Evolutionary conservation across 495 filamentous ascomycete species (phyloP).

Genomic region (Chaetomidium leptoderma): DNA sequence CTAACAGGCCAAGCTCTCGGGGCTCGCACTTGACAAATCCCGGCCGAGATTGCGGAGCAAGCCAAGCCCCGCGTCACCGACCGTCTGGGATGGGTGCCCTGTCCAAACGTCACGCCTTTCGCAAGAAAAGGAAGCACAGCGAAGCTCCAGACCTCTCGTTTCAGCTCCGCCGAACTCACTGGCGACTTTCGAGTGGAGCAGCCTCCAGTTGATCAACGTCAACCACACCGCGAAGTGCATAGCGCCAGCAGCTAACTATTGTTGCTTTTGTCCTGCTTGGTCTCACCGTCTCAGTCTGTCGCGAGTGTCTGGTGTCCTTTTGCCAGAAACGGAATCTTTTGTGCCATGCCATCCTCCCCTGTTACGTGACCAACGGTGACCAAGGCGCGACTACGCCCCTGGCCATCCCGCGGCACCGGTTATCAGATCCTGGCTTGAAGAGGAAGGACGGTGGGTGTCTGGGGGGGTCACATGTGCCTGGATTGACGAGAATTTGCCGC

Average conservation of each 20-base stretch:
- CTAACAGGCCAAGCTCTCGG: constrained; percentile 11
- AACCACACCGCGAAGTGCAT: no score
- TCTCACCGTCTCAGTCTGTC: no score
- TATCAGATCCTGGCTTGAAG: constrained; percentile 6
- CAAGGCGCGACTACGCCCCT: not conserved
- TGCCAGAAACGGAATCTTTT: no score
- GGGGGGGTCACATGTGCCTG: constrained; percentile 15
- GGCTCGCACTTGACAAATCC: constrained; percentile 18
- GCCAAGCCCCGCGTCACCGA: constrained; percentile 3
- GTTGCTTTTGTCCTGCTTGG: no score
- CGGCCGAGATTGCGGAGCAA: constrained; percentile 9
- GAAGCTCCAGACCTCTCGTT: not conserved
- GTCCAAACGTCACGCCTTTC: no score
- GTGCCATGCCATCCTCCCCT: no score
- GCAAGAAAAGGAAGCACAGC: not conserved
- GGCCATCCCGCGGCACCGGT: not conserved
- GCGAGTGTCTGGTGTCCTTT: no score
- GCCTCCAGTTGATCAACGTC: not conserved
- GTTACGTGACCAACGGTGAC: not conserved
- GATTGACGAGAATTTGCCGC: constrained; percentile 15
- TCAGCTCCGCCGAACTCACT: not conserved
- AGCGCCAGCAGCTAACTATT: no score
- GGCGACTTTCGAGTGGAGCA: not conserved
- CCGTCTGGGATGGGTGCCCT: not conserved
- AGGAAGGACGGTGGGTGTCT: constrained; percentile 1